phyloP scores from a whole-genome alignment of 73 alveolate genomes.

The Paramecium sexaurelia region DNA sequence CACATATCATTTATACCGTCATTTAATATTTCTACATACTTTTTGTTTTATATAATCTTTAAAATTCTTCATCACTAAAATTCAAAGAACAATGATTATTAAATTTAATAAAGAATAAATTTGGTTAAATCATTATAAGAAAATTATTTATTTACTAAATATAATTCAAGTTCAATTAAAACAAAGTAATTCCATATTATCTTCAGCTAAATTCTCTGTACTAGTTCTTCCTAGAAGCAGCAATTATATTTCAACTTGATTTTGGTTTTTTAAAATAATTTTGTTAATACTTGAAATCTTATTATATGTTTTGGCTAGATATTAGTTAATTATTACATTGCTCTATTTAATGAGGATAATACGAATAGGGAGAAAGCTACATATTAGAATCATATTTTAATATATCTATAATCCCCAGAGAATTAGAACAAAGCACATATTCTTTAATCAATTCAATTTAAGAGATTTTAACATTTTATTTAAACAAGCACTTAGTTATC shows the following conservation, averaged over 20 bases:
- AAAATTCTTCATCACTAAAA: too few relatives aligned
- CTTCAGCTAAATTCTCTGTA: neutral
- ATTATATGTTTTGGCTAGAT: neutral
- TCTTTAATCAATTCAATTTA: neutral
- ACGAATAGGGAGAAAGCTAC: neutral
- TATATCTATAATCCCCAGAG: neutral
- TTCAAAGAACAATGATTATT: too few relatives aligned
- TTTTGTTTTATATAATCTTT: neutral
- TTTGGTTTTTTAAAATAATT: neutral
- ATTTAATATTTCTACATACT: too few relatives aligned
- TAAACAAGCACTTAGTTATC: neutral
- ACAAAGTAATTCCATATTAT: neutral
- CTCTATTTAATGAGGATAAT: neutral
- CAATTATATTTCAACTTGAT: neutral
- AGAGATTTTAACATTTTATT: neutral
- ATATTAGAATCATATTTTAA: neutral
- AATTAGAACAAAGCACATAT: neutral
- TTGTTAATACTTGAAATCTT: neutral
- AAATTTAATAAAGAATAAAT: too few relatives aligned
- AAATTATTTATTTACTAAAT: neutral
- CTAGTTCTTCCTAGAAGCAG: neutral
- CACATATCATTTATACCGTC: neutral
- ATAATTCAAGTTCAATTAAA: neutral
- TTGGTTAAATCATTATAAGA: neutral
- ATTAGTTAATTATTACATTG: neutral